phyloP scores from a whole-genome alignment of 2,329 filamentous ascomycete species.

The Diplodia sapinea region DNA sequence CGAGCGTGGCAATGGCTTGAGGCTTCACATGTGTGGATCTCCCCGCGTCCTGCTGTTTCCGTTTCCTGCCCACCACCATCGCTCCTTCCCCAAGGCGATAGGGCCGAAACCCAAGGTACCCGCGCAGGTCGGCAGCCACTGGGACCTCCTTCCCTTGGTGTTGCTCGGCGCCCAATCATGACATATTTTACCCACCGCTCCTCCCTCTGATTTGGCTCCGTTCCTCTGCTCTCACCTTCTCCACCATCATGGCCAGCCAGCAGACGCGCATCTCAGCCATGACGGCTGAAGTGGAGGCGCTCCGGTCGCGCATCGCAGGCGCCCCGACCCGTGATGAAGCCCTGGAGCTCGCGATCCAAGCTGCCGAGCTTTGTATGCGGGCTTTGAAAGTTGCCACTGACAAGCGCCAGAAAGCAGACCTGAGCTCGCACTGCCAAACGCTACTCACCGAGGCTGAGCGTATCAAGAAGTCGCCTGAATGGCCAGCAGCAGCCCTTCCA shows the following conservation, averaged over 20 bases:
- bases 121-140: conserved; percentile 15
- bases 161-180: conserved; percentile 9
- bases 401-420: conserved; percentile 67
- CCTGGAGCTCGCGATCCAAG: conserved; percentile 74
- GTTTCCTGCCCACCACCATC: background rate
- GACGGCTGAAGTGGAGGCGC: conserved; percentile 34
- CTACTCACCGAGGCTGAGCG: conserved; percentile 74
- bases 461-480: conserved; percentile 63
- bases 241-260: conserved; percentile 10
- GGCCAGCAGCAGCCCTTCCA: conserved; percentile 34
- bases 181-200: background rate
- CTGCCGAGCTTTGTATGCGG: conserved; percentile 81
- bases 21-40: background rate
- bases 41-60: background rate
- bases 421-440: conserved; percentile 71
- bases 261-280: conserved; percentile 12
- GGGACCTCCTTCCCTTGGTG: conserved; percentile 7
- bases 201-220: background rate
- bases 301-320: conserved; percentile 53
- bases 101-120: conserved; percentile 5
- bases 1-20: background rate
- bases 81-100: conserved; percentile 12
- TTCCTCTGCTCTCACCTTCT: conserved; percentile 2
- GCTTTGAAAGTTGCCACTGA: conserved; percentile 68
- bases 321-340: conserved; percentile 66